These are phyloP conservation scores for Penicillium coprophilum DNA, from an alignment of 495 filamentous ascomycete species.

Conservation along the genomic window DNA sequence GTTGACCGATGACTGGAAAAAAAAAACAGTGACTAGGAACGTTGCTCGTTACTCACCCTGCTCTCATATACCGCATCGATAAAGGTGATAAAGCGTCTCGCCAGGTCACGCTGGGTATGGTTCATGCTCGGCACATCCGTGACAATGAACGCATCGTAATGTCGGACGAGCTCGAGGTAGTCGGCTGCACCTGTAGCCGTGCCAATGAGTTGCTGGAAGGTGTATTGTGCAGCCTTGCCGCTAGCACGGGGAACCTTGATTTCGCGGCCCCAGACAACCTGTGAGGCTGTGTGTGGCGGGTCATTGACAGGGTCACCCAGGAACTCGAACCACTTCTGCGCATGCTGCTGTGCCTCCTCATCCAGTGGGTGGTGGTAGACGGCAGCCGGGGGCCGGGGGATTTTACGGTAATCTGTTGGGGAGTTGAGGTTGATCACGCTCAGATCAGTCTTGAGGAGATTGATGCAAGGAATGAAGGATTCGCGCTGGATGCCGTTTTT, in stretches of 20 bases:
- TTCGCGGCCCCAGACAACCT: conserved; percentile 91
- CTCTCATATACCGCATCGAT: conserved; percentile 92
- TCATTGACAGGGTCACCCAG: conserved; percentile 78
- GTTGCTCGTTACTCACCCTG: conserved; percentile 44
- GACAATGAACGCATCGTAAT: conserved; percentile 88
- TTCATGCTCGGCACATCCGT: conserved; percentile 93
- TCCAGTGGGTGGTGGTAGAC: conserved; percentile 90
- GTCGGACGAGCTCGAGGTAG: conserved; percentile 87
- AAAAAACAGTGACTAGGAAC: background rate
- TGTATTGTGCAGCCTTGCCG: conserved; percentile 84
- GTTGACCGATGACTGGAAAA: background rate
- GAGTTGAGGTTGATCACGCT: conserved; percentile 93
- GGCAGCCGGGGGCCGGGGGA: conserved; percentile 87
- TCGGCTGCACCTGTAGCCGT: conserved; percentile 86
- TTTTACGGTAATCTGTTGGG: conserved; percentile 94
- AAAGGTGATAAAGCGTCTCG: conserved; percentile 93
- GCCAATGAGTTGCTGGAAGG: conserved; percentile 86
- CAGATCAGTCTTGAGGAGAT: conserved; percentile 77
- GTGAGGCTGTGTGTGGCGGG: conserved; percentile 71
- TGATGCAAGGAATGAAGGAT: conserved; percentile 93
- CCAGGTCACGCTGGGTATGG: conserved; percentile 78
- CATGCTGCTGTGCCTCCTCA: conserved; percentile 71
- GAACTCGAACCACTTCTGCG: conserved; percentile 92
- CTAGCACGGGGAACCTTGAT: conserved; percentile 85
- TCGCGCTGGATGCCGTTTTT: conserved; percentile 96